Conservation (phyloP, 495 filamentous ascomycete genomes). For the Thermothielavioides terrestris region DNA sequence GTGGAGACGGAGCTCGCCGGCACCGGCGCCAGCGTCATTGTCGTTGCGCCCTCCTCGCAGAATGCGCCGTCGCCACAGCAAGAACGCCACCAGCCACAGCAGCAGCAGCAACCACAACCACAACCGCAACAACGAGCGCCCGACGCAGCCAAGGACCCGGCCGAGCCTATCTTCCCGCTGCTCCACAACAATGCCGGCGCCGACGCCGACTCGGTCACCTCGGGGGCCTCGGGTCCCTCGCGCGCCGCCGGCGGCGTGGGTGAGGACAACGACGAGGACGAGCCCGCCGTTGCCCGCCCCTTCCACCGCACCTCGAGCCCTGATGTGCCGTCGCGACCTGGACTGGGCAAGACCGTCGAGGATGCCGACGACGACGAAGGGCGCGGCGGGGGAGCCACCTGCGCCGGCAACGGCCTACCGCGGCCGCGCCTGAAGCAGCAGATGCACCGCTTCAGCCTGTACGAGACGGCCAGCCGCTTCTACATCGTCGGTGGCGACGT, state of each 20-base stretch:
- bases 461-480: constrained; percentile 85
- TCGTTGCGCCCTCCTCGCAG: neutral
- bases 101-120: neutral
- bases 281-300: constrained; percentile 52
- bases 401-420: neutral
- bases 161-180: constrained; percentile 31
- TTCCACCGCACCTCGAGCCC: constrained; percentile 57
- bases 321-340: constrained; percentile 30
- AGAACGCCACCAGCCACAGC: neutral
- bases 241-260: constrained; percentile 24
- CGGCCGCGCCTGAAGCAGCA: constrained; percentile 53
- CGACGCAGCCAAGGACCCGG: neutral
- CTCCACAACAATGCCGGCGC: constrained; percentile 37
- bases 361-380: constrained; percentile 43
- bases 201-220: constrained; percentile 20
- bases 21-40: constrained; percentile 4
- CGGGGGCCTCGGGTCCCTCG: constrained; percentile 11
- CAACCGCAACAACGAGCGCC: neutral
- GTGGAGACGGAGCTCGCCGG: constrained; percentile 14
- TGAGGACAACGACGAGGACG: constrained; percentile 57
- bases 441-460: constrained; percentile 93
- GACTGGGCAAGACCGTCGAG: constrained; percentile 1
- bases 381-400: constrained; percentile 17
- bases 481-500: constrained; percentile 91
- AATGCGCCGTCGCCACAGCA: too few species aligned